Evolutionary conservation across 495 filamentous ascomycete species (phyloP).

Genomic region (Trichoderma erinaceum): DNA sequence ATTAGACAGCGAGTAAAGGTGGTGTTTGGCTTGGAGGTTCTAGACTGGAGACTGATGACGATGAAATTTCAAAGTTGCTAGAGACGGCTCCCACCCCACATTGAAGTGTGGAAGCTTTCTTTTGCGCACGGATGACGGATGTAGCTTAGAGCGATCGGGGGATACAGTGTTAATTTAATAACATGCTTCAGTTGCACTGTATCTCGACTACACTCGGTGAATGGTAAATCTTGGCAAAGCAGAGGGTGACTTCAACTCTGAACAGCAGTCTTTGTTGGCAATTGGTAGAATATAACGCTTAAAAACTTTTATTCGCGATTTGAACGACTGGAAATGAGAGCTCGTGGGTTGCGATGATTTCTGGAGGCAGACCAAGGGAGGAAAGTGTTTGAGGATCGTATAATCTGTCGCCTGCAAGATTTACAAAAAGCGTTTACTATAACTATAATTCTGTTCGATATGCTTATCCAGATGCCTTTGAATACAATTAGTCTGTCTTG

Average conservation of each 20-base stretch:
- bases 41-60: neutral
- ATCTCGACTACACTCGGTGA: neutral
- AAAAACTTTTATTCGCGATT: no score
- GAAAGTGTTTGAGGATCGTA: neutral
- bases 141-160: neutral
- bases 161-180: neutral
- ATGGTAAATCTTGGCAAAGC: no score
- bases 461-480: no score
- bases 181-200: no score
- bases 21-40: neutral
- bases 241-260: no score
- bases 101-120: neutral
- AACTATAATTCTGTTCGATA: no score
- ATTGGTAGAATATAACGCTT: no score
- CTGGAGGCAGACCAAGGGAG: neutral
- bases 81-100: neutral
- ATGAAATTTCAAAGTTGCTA: constrained; percentile 5
- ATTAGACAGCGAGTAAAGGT: neutral
- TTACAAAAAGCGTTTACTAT: neutral
- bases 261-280: no score
- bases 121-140: neutral
- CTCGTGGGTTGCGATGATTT: neutral
- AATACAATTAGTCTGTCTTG: no score
- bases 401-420: neutral
- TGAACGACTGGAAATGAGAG: neutral